A percentile compares a stretch with the other conserved stretches of the same genome.
Conservation (phyloP, 371 early-diverging fungal genomes). For the Entomophthora muscae region DNA sequence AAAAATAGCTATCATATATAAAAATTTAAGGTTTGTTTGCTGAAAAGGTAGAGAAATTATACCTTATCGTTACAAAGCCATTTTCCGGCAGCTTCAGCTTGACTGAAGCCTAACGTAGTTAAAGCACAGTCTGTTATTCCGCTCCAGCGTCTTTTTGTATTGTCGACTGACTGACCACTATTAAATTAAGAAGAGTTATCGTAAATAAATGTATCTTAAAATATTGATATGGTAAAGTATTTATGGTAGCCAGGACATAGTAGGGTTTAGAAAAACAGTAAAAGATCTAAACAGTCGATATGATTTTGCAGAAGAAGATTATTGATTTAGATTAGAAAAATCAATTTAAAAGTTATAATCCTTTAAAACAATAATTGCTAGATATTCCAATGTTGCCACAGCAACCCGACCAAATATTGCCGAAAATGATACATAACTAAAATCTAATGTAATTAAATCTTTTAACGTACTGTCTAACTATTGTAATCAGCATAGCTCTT, state of each 20-base stretch:
- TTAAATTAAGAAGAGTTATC: background rate
- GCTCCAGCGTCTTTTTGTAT: background rate
- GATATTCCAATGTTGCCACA: too few species aligned
- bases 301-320: background rate
- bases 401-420: background rate
- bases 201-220: background rate
- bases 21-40: background rate
- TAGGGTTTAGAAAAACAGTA: background rate
- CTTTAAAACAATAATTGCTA: background rate
- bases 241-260: background rate
- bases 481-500: background rate
- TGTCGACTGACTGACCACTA: conserved; percentile 3
- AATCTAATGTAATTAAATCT: background rate
- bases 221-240: background rate
- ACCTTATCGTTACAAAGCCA: background rate
- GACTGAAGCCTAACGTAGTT: background rate
- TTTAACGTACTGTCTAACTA: background rate
- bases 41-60: too few species aligned
- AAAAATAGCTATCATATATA: background rate
- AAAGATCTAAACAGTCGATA: background rate
- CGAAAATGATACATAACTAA: background rate
- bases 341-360: background rate
- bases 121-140: background rate
- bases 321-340: background rate
- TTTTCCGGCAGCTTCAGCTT: background rate